phyloP scores from a whole-genome alignment of 306 rosid species.

The Pyrus communis region DNA sequence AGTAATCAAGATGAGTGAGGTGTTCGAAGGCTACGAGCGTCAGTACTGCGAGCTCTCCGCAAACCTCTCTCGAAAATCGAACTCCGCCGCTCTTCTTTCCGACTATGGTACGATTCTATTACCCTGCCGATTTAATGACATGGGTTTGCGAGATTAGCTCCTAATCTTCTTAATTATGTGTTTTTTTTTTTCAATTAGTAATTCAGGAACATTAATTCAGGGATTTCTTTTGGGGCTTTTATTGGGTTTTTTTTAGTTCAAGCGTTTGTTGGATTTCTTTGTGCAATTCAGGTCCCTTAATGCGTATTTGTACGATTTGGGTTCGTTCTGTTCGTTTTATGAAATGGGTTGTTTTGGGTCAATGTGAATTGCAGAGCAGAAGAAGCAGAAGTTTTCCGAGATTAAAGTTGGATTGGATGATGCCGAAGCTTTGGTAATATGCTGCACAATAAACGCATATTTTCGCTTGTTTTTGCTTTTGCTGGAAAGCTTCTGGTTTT shows the following conservation, averaged over 20 bases:
- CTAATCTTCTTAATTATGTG: background rate
- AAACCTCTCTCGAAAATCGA: slow-evolving; percentile 72
- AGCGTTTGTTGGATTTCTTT: background rate
- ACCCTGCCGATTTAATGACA: background rate
- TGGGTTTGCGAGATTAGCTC: background rate
- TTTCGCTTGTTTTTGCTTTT: background rate
- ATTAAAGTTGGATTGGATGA: slow-evolving; percentile 69
- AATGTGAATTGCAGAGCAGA: slow-evolving; percentile 54
- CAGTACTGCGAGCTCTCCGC: slow-evolving; percentile 91
- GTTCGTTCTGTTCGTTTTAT: background rate
- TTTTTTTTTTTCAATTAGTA: background rate
- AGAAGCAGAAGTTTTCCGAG: slow-evolving; percentile 61
- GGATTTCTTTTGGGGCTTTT: background rate
- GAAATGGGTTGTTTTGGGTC: background rate
- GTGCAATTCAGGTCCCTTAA: background rate
- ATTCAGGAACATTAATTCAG: background rate
- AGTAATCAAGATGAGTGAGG: slow-evolving; percentile 49
- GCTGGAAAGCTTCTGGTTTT: background rate
- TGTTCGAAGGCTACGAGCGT: slow-evolving; percentile 86
- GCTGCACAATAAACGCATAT: background rate
- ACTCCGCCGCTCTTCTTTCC: slow-evolving; percentile 45
- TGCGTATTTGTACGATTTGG: background rate
- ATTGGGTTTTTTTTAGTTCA: background rate
- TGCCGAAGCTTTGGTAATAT: slow-evolving; percentile 67
- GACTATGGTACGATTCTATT: slow-evolving; percentile 31